Conservation (phyloP, 2,329 filamentous ascomycete genomes). For the Neofusicoccum laricinum region DNA sequence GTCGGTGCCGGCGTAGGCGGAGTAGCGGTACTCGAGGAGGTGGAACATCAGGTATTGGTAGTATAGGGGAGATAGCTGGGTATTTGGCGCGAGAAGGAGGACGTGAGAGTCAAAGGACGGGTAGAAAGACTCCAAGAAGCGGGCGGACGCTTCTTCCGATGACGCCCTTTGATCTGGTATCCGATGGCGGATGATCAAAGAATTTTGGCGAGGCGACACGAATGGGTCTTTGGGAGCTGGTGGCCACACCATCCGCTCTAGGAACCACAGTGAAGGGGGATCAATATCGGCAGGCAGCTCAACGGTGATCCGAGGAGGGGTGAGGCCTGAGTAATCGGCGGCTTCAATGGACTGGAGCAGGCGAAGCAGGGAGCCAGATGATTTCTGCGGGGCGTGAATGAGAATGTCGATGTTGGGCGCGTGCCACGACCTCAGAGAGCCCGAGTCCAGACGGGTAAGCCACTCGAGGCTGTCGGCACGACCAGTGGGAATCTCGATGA, state of each 20-base stretch:
- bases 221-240: slow-evolving; percentile 46
- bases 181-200: slow-evolving; percentile 69
- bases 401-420: slow-evolving; percentile 76
- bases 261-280: slow-evolving; percentile 57
- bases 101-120: slow-evolving; percentile 69
- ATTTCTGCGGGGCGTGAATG: slow-evolving; percentile 68
- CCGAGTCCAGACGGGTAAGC: slow-evolving; percentile 74
- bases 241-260: slow-evolving; percentile 60
- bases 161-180: slow-evolving; percentile 60
- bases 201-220: slow-evolving; percentile 6
- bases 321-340: slow-evolving; percentile 72
- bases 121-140: slow-evolving; percentile 86
- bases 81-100: slow-evolving; percentile 78
- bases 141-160: slow-evolving; percentile 68
- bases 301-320: slow-evolving; percentile 73
- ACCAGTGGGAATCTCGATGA: slow-evolving; percentile 71
- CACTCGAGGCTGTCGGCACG: slow-evolving; percentile 66
- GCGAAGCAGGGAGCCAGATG: slow-evolving; percentile 71
- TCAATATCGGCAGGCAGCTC: slow-evolving; percentile 76
- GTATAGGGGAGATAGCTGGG: slow-evolving; percentile 75
- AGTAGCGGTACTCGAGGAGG: slow-evolving; percentile 75
- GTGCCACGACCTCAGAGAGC: slow-evolving; percentile 74
- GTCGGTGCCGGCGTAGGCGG: slow-evolving; percentile 43
- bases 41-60: slow-evolving; percentile 83
- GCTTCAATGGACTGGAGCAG: slow-evolving; percentile 71